A percentile compares a stretch with the other conserved stretches of the same genome.
These are phyloP conservation scores for Haplographium delicatum DNA, from an alignment of 495 filamentous ascomycete species.

Conservation along the genomic window DNA sequence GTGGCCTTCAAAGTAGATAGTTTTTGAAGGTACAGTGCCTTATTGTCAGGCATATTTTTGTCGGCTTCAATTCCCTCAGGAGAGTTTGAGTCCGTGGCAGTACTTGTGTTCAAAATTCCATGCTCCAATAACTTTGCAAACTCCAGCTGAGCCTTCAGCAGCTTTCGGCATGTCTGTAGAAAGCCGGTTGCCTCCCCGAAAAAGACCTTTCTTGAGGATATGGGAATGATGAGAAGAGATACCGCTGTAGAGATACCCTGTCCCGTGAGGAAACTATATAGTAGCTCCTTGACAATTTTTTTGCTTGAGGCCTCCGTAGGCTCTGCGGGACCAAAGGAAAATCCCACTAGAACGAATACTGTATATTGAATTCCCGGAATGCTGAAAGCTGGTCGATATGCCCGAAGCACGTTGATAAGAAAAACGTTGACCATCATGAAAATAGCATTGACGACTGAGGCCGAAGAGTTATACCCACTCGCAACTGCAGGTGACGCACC, in stretches of 20 bases:
- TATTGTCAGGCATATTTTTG: neutral
- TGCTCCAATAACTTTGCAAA: constrained; percentile 9
- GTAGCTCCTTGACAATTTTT: constrained; percentile 45
- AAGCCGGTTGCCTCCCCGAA: constrained; percentile 51
- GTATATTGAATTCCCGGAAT: constrained; percentile 69
- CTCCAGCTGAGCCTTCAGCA: constrained; percentile 42
- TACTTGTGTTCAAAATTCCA: neutral
- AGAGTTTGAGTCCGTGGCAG: too few species aligned
- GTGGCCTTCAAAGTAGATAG: constrained; percentile 39
- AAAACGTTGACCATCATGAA: constrained; percentile 78
- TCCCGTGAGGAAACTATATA: constrained; percentile 59
- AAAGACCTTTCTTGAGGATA: constrained; percentile 47
- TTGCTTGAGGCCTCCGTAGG: constrained; percentile 45
- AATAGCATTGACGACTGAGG: constrained; percentile 64
- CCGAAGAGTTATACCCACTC: constrained; percentile 65
- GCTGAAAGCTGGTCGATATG: constrained; percentile 63
- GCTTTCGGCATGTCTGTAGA: constrained; percentile 48
- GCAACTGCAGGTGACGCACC: constrained; percentile 6
- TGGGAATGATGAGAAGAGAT: constrained; percentile 62
- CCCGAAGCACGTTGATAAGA: constrained; percentile 59
- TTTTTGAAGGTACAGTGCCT: neutral
- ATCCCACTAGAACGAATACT: constrained; percentile 59
- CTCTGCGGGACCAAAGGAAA: constrained; percentile 55
- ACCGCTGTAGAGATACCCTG: constrained; percentile 58
- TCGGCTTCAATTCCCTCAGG: neutral